Evolutionary conservation across 495 filamentous ascomycete species (phyloP).

Genomic region (Pyrenula aspistea): DNA sequence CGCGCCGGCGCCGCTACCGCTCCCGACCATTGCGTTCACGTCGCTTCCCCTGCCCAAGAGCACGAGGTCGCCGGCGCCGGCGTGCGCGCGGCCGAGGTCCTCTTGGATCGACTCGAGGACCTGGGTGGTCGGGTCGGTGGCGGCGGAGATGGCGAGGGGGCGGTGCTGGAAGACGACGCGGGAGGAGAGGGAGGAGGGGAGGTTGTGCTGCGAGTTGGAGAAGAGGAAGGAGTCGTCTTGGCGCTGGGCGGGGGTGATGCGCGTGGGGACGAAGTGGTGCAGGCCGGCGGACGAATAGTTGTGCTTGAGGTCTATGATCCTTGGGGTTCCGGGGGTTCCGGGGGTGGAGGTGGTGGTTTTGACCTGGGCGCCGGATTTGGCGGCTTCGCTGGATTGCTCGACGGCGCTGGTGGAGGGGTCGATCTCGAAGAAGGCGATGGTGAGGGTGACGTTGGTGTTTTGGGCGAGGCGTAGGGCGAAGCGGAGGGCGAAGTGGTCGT

Average conservation of each 20-base stretch:
- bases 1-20: too few species aligned
- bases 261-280: neutral
- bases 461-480: constrained; percentile 71
- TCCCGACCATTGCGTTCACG: neutral
- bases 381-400: neutral
- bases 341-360: constrained; percentile 1
- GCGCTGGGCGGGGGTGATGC: constrained; percentile 2
- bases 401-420: neutral
- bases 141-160: constrained; percentile 7
- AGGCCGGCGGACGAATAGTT: neutral
- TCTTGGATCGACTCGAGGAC: neutral
- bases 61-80: neutral
- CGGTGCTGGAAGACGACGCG: constrained; percentile 49
- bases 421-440: constrained; percentile 30
- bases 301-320: neutral
- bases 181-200: constrained; percentile 41
- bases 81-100: neutral
- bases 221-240: constrained; percentile 48
- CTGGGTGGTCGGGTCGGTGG: neutral
- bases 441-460: constrained; percentile 65
- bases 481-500: constrained; percentile 71
- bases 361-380: constrained; percentile 1
- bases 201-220: constrained; percentile 44
- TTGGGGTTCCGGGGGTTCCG: neutral
- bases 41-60: neutral